These are phyloP conservation scores for Globisporangium apiculatum DNA, from an alignment of 352 stramenopile genomes.

Conservation along the genomic window DNA sequence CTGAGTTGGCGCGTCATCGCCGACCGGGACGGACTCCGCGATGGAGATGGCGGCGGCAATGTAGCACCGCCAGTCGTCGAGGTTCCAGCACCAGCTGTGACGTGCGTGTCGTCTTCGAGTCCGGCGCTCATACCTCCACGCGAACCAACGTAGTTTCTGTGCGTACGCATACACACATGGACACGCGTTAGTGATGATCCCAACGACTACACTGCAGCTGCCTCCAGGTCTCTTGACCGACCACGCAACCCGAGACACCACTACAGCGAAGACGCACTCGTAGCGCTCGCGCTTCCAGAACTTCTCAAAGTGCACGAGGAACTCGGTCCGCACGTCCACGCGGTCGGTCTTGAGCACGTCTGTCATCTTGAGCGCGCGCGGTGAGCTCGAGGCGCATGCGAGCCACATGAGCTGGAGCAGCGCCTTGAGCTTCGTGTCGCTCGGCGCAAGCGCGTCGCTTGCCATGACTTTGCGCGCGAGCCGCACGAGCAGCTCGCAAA, in stretches of 20 bases:
- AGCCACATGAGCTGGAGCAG: constrained; percentile 85
- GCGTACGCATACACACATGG: background rate
- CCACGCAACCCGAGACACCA: background rate
- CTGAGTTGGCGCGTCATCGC: constrained; percentile 29
- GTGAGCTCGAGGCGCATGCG: constrained; percentile 42
- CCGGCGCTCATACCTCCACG: constrained; percentile 2
- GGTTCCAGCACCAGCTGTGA: background rate
- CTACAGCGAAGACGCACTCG: constrained; percentile 22
- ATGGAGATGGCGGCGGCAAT: constrained; percentile 5
- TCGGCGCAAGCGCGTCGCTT: constrained; percentile 19
- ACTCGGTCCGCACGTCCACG: constrained; percentile 48
- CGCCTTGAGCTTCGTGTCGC: constrained; percentile 58
- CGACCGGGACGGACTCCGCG: constrained; percentile 9
- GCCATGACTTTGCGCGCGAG: constrained; percentile 39
- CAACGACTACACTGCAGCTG: too few relatives aligned
- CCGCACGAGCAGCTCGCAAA: constrained; percentile 61
- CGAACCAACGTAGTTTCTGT: constrained; percentile 55
- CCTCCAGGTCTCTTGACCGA: too few relatives aligned
- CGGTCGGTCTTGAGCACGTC: constrained; percentile 70
- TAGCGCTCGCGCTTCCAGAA: constrained; percentile 74
- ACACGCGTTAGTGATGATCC: background rate
- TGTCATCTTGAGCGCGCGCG: constrained; percentile 49
- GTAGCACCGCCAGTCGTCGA: background rate
- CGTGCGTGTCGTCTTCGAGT: background rate
- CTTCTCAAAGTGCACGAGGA: constrained; percentile 73